Evolutionary conservation across 495 filamentous ascomycete species (phyloP).

Genomic region (Hypoxylon rickii): DNA sequence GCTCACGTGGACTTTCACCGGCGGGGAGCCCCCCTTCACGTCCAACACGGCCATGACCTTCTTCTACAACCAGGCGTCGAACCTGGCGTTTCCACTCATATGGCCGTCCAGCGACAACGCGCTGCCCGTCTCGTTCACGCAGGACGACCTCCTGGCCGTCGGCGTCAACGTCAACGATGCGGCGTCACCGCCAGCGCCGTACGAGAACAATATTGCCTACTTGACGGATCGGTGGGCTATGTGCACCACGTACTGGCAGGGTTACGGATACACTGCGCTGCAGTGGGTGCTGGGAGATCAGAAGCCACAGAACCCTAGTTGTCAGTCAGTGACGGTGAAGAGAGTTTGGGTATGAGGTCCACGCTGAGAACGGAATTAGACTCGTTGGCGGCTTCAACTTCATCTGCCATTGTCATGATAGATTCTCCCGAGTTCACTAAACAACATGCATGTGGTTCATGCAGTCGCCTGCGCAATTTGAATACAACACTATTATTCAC

Average conservation of each 20-base stretch:
- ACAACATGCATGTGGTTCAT: no score
- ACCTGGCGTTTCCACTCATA: conserved; percentile 30
- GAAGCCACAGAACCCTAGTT: conserved; percentile 30
- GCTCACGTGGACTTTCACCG: conserved; percentile 27
- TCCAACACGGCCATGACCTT: conserved; percentile 22
- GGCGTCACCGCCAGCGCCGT: conserved; percentile 21
- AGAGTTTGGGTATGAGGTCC: conserved; percentile 15
- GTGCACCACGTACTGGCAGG: conserved; percentile 30
- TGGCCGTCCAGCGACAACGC: conserved; percentile 9
- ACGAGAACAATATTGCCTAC: conserved; percentile 16
- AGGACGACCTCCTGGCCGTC: conserved; percentile 12
- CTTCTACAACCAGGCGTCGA: conserved; percentile 25
- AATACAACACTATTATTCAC: no score
- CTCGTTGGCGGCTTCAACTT: neutral
- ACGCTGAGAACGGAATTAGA: neutral
- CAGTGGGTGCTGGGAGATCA: conserved; percentile 22
- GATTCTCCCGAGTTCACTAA: no score
- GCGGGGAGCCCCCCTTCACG: conserved; percentile 15
- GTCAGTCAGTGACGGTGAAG: conserved; percentile 21
- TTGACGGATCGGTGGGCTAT: conserved; percentile 25
- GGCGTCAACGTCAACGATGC: conserved; percentile 20
- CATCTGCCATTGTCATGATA: neutral
- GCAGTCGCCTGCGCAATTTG: no score
- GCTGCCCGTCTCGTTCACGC: conserved; percentile 18
- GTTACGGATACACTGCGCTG: conserved; percentile 23